Evolutionary conservation across 1,284 basidiomycete species (phyloP), one percentile per base, ranked within the genome.

Genomic region (Rhizopogon hawkerae): DNA sequence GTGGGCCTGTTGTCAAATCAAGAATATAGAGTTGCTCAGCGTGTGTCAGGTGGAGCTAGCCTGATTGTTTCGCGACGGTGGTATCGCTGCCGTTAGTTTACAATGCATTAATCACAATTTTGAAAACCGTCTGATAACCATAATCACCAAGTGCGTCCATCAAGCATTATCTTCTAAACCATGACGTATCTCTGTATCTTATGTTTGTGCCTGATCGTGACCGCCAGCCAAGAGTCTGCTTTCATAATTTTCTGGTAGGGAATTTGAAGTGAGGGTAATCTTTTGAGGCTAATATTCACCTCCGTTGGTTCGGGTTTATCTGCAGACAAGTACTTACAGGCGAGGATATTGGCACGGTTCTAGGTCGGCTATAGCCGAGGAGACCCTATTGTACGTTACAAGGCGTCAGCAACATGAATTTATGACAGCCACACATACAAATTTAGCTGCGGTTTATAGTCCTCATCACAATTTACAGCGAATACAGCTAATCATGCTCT

Each of bases 1-100:
- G 84, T 75, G 44, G 43, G 33, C 38, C 36, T 31, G 29, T 31
- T 29, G 34, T 39, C 38, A 43, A 34, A 29, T 43, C 39, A 46
- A 50, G 49, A 39, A 47, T 43, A 49, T 47, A 52, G 54, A 47
- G 50, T 57, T 53, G 55, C 55, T 66, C 52, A 62, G 39, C 52
- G 45, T 49, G 36, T 16, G 21, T 18, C 47, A 67, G 61, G 65
- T 67, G 23, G 63, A 64, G 35, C 37, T 55, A 45, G 38, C 48
- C 23, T 66, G 53, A 65, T 35, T 31, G 29, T 35, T 16, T 35
- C 11, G 16, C 41, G 18, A 14, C 24, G 21, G 21, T 49, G 7
- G 26, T 34, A 23, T 46, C 41, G 34, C 46, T 49, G 47, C 47
- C 47, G 46, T 49, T n/a, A 35, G 46, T 47, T 47, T 7, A 43